Base-by-base conservation (phyloP, 768 basidiomycete species). In the Exidia glandulosa region DNA sequence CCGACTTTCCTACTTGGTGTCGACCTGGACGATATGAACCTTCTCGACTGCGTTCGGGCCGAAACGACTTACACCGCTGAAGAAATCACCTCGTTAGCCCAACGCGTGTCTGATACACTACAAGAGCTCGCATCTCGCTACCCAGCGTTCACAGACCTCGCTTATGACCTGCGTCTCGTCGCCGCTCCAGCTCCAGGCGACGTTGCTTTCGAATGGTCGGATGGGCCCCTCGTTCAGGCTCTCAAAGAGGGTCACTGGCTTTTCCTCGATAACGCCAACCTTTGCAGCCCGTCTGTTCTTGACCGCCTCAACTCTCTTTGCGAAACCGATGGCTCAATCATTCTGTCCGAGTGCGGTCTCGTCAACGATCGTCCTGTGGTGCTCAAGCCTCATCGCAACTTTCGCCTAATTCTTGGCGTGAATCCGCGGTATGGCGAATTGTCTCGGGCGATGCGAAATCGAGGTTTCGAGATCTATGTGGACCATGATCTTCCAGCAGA, bases 371-470 rank as follows among this genome's bases (percentile, higher is more conserved):
- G 77, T 25, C 82, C 93, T 2, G 83, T 92, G 65, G 70, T 84
- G 57, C 73, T 98, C 63, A 76, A 72, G 45, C 94, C 96, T 2
- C 94, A 98, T 69, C 84, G 87, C 2, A 77, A 86, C 64, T 99
- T 99, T 74, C 82, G 94, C 30, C 76, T 99, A 4, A 88, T 98
- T 73, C 95, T 99, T 93, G 83, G 86, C 2, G 84, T 94, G 57
- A 91, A 99, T 68, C 89, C 92, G 31, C 85, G 86, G 62, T 80
- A 87, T 62, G 96, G 96, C 50, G 96, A 99, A 72, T 76, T 98
- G 12, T 98, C 96, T 1, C 81, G 96, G 36, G 96, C 96, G 2
- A 99, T 99, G 96, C 87, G 96, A 29, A 99, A 99, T 73, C 84
- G 96, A 60, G 95, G 95, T 19, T 76, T 96, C 34, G 96, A 99